A percentile compares a stretch with the other conserved stretches of the same genome.
These are phyloP conservation scores for Talaromyces pinophilus DNA, from an alignment of 2,329 filamentous ascomycete species.

Conservation along the genomic window DNA sequence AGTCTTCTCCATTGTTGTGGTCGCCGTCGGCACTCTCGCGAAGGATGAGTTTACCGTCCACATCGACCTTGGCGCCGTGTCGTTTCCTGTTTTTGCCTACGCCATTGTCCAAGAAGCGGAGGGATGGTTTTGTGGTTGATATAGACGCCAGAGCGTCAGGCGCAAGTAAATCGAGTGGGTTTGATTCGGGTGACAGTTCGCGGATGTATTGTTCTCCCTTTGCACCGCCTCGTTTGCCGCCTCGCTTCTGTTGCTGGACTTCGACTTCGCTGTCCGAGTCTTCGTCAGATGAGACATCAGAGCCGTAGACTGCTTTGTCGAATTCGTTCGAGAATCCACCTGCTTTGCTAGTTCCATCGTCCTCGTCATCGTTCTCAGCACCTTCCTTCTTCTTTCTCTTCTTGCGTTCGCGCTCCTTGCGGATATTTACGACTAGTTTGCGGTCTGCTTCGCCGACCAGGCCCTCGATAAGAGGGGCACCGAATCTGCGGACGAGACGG, in stretches of 20 bases:
- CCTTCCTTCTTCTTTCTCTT: constrained; percentile 83
- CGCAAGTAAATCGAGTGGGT: constrained; percentile 90
- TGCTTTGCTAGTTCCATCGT: constrained; percentile 51
- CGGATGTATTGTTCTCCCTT: constrained; percentile 71
- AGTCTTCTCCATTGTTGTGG: constrained; percentile 30
- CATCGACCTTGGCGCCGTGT: constrained; percentile 45
- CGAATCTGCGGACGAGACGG: constrained; percentile 88
- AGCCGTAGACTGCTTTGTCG: constrained; percentile 93
- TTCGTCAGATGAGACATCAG: constrained; percentile 54
- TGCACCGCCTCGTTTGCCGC: constrained; percentile 30
- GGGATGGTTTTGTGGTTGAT: constrained; percentile 77
- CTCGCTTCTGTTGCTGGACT: constrained; percentile 55
- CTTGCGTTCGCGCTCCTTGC: constrained; percentile 86
- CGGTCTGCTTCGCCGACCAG: constrained; percentile 81
- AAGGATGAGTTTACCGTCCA: constrained; percentile 49
- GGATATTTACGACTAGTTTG: constrained; percentile 90
- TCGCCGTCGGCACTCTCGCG: constrained; percentile 41
- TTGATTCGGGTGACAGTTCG: constrained; percentile 76
- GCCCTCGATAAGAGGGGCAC: constrained; percentile 75
- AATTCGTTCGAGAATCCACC: constrained; percentile 80
- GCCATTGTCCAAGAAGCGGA: constrained; percentile 46
- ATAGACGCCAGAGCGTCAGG: constrained; percentile 88
- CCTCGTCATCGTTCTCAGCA: constrained; percentile 55
- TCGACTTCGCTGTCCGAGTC: constrained; percentile 27
- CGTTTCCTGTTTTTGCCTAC: constrained; percentile 40